Evolutionary conservation across 768 basidiomycete genomes (phyloP).

Genomic region (Lactifluus piperatus): DNA sequence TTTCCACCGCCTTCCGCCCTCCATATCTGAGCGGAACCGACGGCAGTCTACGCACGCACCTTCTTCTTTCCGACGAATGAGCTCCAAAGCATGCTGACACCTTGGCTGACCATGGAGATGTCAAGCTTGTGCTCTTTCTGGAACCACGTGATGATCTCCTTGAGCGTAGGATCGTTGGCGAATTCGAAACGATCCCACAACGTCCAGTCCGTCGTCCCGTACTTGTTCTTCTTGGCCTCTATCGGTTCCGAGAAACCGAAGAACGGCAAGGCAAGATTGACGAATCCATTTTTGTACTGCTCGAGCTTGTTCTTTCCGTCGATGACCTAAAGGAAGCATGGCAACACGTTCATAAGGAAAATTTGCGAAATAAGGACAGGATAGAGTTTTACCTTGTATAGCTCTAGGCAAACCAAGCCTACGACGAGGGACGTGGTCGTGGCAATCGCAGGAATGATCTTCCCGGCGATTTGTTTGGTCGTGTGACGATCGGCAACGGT

Average conservation of each 20-base stretch:
- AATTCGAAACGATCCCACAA: constrained; percentile 98
- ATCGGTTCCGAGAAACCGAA: constrained; percentile 99
- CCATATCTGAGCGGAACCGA: not conserved
- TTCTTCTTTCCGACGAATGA: constrained; percentile 90
- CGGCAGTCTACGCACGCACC: constrained; percentile 39
- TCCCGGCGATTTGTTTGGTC: constrained; percentile 97
- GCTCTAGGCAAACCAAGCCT: constrained; percentile 91
- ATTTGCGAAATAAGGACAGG: not conserved
- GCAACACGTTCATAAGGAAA: not conserved
- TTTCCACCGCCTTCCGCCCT: not conserved
- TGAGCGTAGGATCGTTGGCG: constrained; percentile 77
- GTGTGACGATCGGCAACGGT: constrained; percentile 77
- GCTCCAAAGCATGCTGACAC: constrained; percentile 97
- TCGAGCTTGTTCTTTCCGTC: constrained; percentile 92
- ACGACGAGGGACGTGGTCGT: constrained; percentile 94
- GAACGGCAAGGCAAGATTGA: constrained; percentile 96
- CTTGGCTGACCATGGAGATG: constrained; percentile 92
- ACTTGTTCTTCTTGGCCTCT: constrained; percentile 81
- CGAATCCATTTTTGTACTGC: constrained; percentile 96
- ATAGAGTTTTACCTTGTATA: constrained; percentile 70
- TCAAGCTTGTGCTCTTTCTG: constrained; percentile 75
- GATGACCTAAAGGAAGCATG: constrained; percentile 54
- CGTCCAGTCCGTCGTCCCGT: constrained; percentile 86
- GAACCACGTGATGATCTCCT: constrained; percentile 82
- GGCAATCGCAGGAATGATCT: constrained; percentile 99